Evolutionary conservation across 805 yeast species (phyloP).

Genomic region (Maudiozyma bulderi): DNA sequence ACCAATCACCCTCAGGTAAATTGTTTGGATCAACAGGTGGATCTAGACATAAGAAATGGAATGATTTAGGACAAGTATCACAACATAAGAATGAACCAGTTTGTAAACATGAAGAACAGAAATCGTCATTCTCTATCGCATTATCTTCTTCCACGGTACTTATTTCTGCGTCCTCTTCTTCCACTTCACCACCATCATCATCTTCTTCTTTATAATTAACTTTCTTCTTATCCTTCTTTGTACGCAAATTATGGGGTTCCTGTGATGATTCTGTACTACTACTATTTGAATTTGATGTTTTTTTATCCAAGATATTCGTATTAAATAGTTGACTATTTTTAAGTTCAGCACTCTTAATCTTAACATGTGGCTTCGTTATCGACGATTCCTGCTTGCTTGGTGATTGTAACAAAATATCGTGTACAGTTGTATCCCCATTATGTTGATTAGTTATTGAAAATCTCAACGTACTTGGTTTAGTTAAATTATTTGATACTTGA

Average conservation of each 20-base stretch:
- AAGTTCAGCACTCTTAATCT: constrained; percentile 10
- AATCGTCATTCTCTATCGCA: constrained; percentile 63
- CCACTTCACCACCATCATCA: neutral
- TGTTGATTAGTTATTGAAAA: constrained; percentile 1
- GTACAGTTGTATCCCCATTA: too few relatives aligned
- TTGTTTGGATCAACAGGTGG: constrained; percentile 74
- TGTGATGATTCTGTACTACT: neutral
- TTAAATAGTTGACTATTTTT: constrained; percentile 37
- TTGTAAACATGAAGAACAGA: constrained; percentile 83
- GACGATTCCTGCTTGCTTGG: neutral
- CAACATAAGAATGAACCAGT: constrained; percentile 87
- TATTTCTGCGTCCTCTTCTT: constrained; percentile 2
- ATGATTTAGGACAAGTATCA: constrained; percentile 85
- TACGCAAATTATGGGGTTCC: neutral
- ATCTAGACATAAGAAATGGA: constrained; percentile 83
- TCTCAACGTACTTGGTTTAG: constrained; percentile 27
- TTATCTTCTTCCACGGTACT: constrained; percentile 4
- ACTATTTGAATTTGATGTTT: neutral
- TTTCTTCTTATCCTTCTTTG: neutral
- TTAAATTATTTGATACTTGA: constrained; percentile 27
- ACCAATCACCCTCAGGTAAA: constrained; percentile 86
- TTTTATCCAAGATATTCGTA: constrained; percentile 22
- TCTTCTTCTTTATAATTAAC: neutral
- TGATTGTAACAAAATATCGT: too few relatives aligned
- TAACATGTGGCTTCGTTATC: constrained; percentile 3